phyloP scores from a whole-genome alignment of 192 early-diverging fungal species.

The Phlyctochytrium bullatum region DNA sequence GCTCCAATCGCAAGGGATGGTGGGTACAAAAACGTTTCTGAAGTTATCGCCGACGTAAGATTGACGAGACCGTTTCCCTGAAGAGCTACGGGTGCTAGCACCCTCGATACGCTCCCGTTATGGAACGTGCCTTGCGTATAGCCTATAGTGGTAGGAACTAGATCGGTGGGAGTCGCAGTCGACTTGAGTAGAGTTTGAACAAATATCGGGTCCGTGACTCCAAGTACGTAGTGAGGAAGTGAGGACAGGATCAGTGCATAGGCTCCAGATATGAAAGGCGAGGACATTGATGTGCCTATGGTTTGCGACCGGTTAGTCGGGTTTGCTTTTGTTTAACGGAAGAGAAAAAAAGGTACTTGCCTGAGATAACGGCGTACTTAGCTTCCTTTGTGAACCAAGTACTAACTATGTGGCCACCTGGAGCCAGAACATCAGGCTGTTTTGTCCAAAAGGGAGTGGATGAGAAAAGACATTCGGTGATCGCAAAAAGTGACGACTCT shows the following conservation, averaged over 20 bases:
- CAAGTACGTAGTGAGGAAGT: conserved; percentile 17
- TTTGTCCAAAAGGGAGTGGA: too few species aligned
- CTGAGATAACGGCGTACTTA: conserved; percentile 13
- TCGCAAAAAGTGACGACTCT: too few species aligned
- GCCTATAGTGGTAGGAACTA: conserved; percentile 33
- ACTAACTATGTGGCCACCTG: conserved; percentile 31
- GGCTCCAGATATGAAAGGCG: conserved; percentile 69
- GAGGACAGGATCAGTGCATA: conserved; percentile 65
- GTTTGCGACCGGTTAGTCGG: too few species aligned
- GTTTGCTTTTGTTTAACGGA: background rate
- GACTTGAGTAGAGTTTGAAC: conserved; percentile 44
- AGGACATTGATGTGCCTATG: conserved; percentile 81
- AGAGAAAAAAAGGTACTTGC: background rate
- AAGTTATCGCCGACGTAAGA: conserved; percentile 50
- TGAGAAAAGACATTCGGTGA: too few species aligned
- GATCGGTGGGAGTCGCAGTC: conserved; percentile 37
- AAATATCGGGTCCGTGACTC: conserved; percentile 17
- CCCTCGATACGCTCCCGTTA: background rate
- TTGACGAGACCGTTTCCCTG: conserved; percentile 74
- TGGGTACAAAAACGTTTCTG: conserved; percentile 10
- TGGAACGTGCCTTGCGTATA: conserved; percentile 31
- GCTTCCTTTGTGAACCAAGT: conserved; percentile 12
- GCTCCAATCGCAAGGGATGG: conserved; percentile 7
- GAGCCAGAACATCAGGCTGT: conserved; percentile 42
- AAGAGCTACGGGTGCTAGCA: conserved; percentile 43